phyloP scores from a whole-genome alignment of 495 filamentous ascomycete species.

The Penicillium macrosclerotiorum region DNA sequence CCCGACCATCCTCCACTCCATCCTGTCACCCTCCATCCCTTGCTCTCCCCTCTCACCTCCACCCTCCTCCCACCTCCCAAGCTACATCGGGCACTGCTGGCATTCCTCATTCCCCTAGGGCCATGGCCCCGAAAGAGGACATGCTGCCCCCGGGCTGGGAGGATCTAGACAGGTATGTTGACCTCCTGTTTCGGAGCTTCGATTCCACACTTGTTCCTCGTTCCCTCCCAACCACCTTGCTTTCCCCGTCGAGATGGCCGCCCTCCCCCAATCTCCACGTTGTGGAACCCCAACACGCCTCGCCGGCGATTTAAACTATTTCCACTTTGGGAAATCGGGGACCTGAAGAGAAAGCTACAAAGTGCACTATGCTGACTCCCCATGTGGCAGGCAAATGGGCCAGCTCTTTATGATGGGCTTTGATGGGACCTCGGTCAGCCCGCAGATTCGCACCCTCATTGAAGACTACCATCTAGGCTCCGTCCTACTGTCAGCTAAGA shows the following conservation, averaged over 20 bases:
- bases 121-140: constrained; percentile 52
- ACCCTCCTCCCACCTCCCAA: constrained; percentile 6
- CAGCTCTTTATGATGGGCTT: constrained; percentile 96
- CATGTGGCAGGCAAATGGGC: constrained; percentile 58
- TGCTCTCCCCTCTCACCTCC: constrained; percentile 3
- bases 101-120: constrained; percentile 40
- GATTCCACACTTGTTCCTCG: background rate
- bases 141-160: constrained; percentile 50
- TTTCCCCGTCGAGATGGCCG: background rate
- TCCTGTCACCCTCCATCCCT: background rate
- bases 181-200: constrained; percentile 16
- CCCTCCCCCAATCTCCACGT: constrained; percentile 1
- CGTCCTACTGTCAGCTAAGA: constrained; percentile 85
- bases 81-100: constrained; percentile 19
- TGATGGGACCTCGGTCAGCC: constrained; percentile 83
- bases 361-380: constrained; percentile 25
- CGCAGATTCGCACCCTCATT: constrained; percentile 80
- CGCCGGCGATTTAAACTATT: constrained; percentile 15
- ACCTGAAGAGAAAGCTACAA: constrained; percentile 38
- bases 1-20: background rate
- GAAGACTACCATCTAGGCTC: constrained; percentile 80
- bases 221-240: background rate
- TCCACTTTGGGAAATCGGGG: constrained; percentile 14
- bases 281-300: constrained; percentile 20
- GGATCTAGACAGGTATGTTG: constrained; percentile 47